Base-by-base conservation (phyloP, 176 grass and related monocot species). In the Bromus sterilis region DNA sequence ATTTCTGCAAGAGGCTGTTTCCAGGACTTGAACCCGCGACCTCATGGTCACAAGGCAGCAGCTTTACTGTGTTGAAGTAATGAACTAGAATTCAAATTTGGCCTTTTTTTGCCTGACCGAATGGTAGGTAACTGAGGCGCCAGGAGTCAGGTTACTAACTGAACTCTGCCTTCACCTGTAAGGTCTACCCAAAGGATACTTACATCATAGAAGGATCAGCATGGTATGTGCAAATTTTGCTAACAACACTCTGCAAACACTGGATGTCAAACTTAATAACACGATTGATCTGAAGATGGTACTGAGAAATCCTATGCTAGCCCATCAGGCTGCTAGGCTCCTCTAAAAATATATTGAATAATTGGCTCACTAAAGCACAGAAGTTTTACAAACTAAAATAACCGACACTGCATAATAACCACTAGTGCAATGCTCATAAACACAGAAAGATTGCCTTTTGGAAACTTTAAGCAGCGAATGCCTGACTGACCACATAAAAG, bases 171-270 rank as follows among this genome's bases (percentile, higher is more conserved):
- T 61, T 37, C 11, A 35, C 60, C 15, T 77, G 33, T 44, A 63
- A 70, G n/a, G 21, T 46, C 9, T 81, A 61, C 42, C 31, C 23
- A 69, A 69, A 76, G 36, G 2, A 70, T 70, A 25, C 66, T 76
- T 59, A 11, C 59, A 46, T 65, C 28, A 36, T 11, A 75, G 18
- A 55, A 18, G 55, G 15, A 66, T 80, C 58, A 34, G 20, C 32
- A 65, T 74, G 29, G 44, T 80, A 31, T 78, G 62, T 42, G 6
- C 36, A 7, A 72, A 26, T 51, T 18, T 51, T 36, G n/a, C n/a
- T 40, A 66, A 64, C 58, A 59, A 60, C 60, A 55, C 66, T 87
- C 36, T 81, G 24, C 63, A 87, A 70, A 66, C 21, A 65, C 39
- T 66, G 44, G 43, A 66, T 53, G 40, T 36, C 29, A 80, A 25